Base-by-base conservation (phyloP, 2,329 filamentous ascomycete genomes). In the Colletotrichum liriopes region DNA sequence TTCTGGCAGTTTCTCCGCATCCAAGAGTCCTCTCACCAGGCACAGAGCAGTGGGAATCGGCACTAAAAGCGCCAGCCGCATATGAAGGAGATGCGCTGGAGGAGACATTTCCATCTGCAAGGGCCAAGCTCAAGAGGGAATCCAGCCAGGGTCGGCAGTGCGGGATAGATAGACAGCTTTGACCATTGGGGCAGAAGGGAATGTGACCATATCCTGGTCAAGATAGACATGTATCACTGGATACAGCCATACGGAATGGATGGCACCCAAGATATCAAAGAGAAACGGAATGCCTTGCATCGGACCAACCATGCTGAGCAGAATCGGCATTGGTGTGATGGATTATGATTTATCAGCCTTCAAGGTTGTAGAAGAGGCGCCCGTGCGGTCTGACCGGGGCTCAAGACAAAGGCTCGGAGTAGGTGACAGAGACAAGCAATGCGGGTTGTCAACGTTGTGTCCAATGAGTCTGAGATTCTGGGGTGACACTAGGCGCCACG, bases 401-500 rank as follows among this genome's bases (percentile, higher is more conserved):
- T 29, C 26, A 23, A 29, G 49, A 29, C 14, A 26, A 45, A 32
- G 11, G 20, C 7, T n/a, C 23, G 20, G n/a, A 56, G 35, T 18
- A 23, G 37, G 32, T 39, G 23, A 35, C 55, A 18, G 35, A 23
- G 26, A 66, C 62, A 41, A 68, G 62, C 18, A 37, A 63, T 41
- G 45, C 51, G 55, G 39, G 56, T 11, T 37, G 45, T 14, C 43
- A 35, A 26, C 59, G 65, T 59, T 41, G n/a, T 43, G 55, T 41
- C 39, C n/a, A 49, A 35, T 45, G 18, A 60, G 29, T 68, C 59
- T 41, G 65, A 51, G 56, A 56, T 67, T 37, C 68, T 26, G 60
- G 66, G 65, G 70, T 69, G 26, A 26, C 47, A 65, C 60, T 26
- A 64, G 54, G 59, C 70, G 70, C 70, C 65, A 72, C 70, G 70